Evolutionary conservation across 2,329 filamentous ascomycete species (phyloP), one percentile per base, ranked within the genome.

Genomic region (Plectosphaerella cucumerina): DNA sequence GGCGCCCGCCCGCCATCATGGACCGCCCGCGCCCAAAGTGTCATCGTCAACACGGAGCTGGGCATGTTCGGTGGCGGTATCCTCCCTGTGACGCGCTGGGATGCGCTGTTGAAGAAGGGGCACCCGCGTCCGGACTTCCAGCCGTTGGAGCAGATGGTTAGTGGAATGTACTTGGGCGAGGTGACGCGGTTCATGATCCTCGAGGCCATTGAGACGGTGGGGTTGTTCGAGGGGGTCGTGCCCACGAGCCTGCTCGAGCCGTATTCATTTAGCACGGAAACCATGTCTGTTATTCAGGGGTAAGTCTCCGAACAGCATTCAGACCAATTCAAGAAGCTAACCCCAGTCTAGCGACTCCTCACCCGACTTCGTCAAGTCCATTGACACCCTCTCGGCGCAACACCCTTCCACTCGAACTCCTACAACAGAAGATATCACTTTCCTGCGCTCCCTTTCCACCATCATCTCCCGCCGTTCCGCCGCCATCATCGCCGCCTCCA

Each of bases 131-230:
- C 82, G 0, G 75, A 80, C 21, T 85, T 85, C 55, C 82, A 86
- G 57, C 82, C 82, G 0, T 63, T 85, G 11, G 82, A 85, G 62
- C 74, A 84, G 55, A 70, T 86, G 55, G 78, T 86, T 41, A 81
- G 81, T 58, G 85, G 85, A 34, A 82, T 79, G 59, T 87, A 88
- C 60, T 67, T 88, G 3, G 85, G 85, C 45, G 85, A 88, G 64
- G 77, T 87, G 44, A 80, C 75, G 57, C 74, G 85, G 17, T 65
- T 82, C 12, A 74, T 76, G 0, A 67, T 86, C 42, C 55, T 84
- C 20, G 84, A 87, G 54, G 82, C 81, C 0, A 75, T 86, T 45
- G 67, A 75, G 50, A 73, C 70, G 0, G 73, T 76, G 0, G 80
- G 76, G 0, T 57, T 84, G 1, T 73, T 86, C 44, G 80, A 78